Base-by-base conservation (phyloP, 2,329 filamentous ascomycete genomes). In the Penicillium sp. region DNA sequence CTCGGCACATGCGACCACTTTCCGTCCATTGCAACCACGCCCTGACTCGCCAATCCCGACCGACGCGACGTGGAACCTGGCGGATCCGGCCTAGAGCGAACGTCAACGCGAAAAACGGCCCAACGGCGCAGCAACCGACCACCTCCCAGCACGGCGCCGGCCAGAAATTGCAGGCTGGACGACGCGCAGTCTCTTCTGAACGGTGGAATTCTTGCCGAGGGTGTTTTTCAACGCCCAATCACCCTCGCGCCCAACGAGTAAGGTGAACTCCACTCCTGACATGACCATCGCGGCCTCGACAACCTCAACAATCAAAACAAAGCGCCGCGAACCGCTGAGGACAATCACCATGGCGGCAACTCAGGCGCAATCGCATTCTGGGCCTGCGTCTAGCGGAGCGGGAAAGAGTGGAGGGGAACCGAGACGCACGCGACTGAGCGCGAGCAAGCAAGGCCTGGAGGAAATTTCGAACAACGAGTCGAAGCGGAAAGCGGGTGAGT, bases 401-500 rank as follows among this genome's bases (percentile, higher is more conserved):
- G 65, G 67, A 31, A 71, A 61, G 60, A 45, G 62, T 37, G 66
- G 63, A 58, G 64, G 65, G 38, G 68, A 64, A 38, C 63, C 67
- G 47, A 64, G 64, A 54, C 76, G 73, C 59, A 71, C 74, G 60
- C 73, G 75, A 62, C 64, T 75, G 45, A 76, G 74, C 60, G 66
- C 76, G 55, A 78, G 73, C 51, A 68, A 70, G 64, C 65, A 67
- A 55, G 63, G 63, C 10, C 50, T 66, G 41, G 71, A 69, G 38
- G 66, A 66, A 47, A 62, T 63, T 60, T 65, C 63, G 52, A 68
- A 55, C 52, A 57, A 68, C 22, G 65, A 69, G 28, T 67, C 69
- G 17, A 82, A 81, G 67, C 71, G 79, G 50, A 81, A 80, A 66
- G 74, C 75, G 62, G 72, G 79, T 82, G 68, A 74, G 79, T 74